Percentiles rank a stretch among this genome's conserved stretches.
phyloP scores from a whole-genome alignment of 176 grass and related monocot species.

The Cenchrus purpureus region DNA sequence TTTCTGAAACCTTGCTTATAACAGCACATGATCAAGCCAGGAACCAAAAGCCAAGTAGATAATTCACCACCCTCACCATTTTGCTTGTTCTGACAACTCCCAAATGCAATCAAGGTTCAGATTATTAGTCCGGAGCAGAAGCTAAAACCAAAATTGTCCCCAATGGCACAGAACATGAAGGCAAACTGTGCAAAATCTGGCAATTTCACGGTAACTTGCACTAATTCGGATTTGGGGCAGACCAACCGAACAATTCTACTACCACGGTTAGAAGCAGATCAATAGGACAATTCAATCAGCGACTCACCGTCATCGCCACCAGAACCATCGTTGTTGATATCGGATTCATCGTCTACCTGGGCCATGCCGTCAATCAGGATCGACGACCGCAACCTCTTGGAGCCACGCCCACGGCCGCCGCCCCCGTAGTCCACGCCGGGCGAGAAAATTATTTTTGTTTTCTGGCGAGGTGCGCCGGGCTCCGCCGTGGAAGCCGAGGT shows the following conservation, averaged over 20 bases:
- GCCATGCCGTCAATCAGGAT: conserved; percentile 72
- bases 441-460: too few relatives aligned
- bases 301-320: conserved; percentile 62
- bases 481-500: too few relatives aligned
- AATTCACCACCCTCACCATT: not conserved
- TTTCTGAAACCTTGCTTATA: not conserved
- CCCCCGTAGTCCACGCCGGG: not conserved
- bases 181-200: not conserved
- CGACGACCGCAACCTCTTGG: conserved; percentile 40
- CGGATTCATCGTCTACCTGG: conserved; percentile 56
- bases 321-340: conserved; percentile 46
- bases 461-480: too few relatives aligned
- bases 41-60: not conserved
- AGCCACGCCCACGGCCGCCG: conserved; percentile 4
- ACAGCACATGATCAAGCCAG: not conserved
- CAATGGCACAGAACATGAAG: not conserved
- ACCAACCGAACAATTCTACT: not conserved
- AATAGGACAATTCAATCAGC: not conserved
- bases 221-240: not conserved
- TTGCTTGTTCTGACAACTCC: not conserved
- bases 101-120: conserved; percentile 8
- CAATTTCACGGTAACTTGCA: not conserved
- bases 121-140: not conserved
- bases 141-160: not conserved
- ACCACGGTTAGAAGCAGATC: not conserved